These are phyloP conservation scores for Emergomyces orientalis DNA, from an alignment of 2,329 filamentous ascomycete species.

Conservation along the genomic window DNA sequence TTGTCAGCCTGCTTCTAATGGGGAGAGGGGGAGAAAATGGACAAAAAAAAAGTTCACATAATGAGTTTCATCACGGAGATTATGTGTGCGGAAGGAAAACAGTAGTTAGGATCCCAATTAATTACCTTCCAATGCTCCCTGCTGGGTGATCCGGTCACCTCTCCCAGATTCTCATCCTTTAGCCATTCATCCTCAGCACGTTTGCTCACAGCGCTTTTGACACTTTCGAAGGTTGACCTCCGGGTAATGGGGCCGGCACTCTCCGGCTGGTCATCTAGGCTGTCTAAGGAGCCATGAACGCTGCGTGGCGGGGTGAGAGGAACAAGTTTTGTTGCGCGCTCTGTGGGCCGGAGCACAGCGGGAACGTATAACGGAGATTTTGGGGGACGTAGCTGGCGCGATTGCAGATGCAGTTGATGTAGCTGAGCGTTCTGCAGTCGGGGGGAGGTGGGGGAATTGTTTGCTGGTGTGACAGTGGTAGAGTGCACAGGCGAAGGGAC, in stretches of 20 bases:
- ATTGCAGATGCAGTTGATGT: slow-evolving; percentile 30
- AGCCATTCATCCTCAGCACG: slow-evolving; percentile 45
- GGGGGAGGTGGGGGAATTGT: slow-evolving; percentile 47
- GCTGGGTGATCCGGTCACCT: slow-evolving; percentile 51
- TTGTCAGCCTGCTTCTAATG: not conserved
- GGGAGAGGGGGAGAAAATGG: not conserved
- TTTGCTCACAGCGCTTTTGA: slow-evolving; percentile 37
- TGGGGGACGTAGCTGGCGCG: slow-evolving; percentile 49
- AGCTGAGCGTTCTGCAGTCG: slow-evolving; percentile 31
- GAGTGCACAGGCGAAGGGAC: slow-evolving; percentile 3
- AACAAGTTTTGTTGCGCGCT: slow-evolving; percentile 40
- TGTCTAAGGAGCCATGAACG: slow-evolving; percentile 47
- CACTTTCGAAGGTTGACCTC: slow-evolving; percentile 34
- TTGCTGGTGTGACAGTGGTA: slow-evolving; percentile 42
- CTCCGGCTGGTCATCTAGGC: slow-evolving; percentile 26
- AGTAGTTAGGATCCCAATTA: not conserved
- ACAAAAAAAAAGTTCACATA: not conserved
- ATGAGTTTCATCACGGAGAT: not conserved
- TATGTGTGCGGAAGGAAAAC: not conserved
- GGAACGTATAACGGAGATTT: slow-evolving; percentile 56
- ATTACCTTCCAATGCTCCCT: slow-evolving; percentile 58
- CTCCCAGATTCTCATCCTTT: slow-evolving; percentile 44
- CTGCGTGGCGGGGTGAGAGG: slow-evolving; percentile 44
- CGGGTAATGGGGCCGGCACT: slow-evolving; percentile 27
- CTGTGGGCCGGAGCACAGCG: slow-evolving; percentile 52